Evolutionary conservation across 768 basidiomycete genomes (phyloP).

Genomic region (Lentinula boryana): DNA sequence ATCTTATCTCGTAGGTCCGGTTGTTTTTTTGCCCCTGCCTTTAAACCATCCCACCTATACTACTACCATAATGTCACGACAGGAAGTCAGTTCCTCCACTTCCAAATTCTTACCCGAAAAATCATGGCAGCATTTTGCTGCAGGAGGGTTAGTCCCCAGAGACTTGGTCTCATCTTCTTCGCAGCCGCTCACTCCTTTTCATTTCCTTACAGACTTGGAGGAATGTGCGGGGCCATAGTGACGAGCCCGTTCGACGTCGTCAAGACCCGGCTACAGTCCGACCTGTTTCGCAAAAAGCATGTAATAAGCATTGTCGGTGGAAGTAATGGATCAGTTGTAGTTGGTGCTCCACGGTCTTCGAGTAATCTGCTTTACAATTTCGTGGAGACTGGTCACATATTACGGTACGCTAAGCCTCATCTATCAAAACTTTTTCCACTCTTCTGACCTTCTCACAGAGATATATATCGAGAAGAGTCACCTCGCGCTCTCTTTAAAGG

Average conservation of each 20-base stretch:
- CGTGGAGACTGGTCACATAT: slow-evolving; percentile 87
- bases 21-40: not conserved
- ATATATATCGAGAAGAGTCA: slow-evolving; percentile 87
- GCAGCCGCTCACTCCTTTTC: not conserved
- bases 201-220: slow-evolving; percentile 64
- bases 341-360: slow-evolving; percentile 32
- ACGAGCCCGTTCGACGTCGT: slow-evolving; percentile 98
- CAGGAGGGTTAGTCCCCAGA: slow-evolving; percentile 62
- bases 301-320: slow-evolving; percentile 32
- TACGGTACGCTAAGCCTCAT: slow-evolving; percentile 50
- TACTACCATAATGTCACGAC: not conserved
- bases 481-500: slow-evolving; percentile 90
- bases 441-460: slow-evolving; percentile 34
- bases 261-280: slow-evolving; percentile 94
- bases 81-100: slow-evolving; percentile 20
- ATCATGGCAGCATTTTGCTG: slow-evolving; percentile 81
- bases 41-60: not conserved
- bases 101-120: slow-evolving; percentile 52
- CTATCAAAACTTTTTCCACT: not conserved
- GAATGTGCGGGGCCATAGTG: slow-evolving; percentile 95
- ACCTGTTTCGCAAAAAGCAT: slow-evolving; percentile 55
- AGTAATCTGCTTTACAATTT: slow-evolving; percentile 81
- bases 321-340: slow-evolving; percentile 28
- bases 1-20: not conserved
- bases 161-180: not conserved